phyloP scores from a whole-genome alignment of 768 basidiomycete genomes.

The Polyporus arcularius region DNA sequence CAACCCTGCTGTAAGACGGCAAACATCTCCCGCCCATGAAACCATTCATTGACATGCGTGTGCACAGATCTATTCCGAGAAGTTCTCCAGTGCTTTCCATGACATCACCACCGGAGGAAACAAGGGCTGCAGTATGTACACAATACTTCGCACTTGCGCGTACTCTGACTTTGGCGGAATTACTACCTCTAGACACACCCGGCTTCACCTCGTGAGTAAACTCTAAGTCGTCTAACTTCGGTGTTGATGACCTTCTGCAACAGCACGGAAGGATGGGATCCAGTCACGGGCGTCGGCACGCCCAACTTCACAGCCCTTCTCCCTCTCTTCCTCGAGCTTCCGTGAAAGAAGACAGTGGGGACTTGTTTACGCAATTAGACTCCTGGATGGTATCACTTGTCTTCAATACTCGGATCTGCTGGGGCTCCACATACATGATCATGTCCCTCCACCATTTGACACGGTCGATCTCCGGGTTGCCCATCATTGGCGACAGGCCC shows the following conservation, averaged over 20 bases:
- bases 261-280: constrained; percentile 27
- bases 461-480: background rate
- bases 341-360: constrained; percentile 11
- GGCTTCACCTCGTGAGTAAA: constrained; percentile 26
- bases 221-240: background rate
- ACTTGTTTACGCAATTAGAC: background rate
- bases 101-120: constrained; percentile 37
- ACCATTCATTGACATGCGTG: background rate
- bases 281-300: constrained; percentile 31
- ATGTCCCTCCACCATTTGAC: background rate
- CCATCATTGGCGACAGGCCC: background rate
- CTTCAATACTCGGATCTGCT: background rate
- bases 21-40: constrained; percentile 5
- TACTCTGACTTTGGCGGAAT: background rate
- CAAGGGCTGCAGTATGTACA: constrained; percentile 34
- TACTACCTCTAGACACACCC: constrained; percentile 17
- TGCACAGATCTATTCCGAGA: constrained; percentile 21
- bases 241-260: background rate
- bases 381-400: background rate
- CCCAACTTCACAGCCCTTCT: constrained; percentile 29
- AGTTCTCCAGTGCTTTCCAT: constrained; percentile 26
- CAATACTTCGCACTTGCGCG: background rate
- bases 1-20: constrained; percentile 58
- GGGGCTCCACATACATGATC: background rate
- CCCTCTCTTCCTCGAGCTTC: constrained; percentile 28